Base-by-base conservation (phyloP, 2,329 filamentous ascomycete genomes). In the Escovopsis weberi region DNA sequence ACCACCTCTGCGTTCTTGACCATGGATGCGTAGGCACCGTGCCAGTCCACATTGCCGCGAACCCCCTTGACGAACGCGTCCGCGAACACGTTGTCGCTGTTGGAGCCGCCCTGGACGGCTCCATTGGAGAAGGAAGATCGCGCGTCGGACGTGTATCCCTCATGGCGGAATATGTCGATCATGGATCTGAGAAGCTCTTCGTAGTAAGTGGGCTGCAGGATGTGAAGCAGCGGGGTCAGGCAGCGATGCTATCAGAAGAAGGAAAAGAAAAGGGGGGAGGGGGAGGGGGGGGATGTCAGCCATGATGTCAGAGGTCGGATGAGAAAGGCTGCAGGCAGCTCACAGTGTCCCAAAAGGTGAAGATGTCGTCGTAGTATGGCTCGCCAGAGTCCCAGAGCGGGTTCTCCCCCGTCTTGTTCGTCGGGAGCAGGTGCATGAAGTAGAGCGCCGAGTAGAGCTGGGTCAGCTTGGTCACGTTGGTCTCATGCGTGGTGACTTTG, bases 31-130 rank as follows among this genome's bases (percentile, higher is more conserved):
- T 75, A 80, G 4, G 68, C 78, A 42, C 74, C 71, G 3, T 65
- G 59, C 81, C 80, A 85, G 57, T 84, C 64, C 37, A 85, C 63
- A 4, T 62, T 62, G 4, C 75, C 78, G 11, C 69, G 64, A 3
- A 84, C 69, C 0, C 78, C 78, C 55, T 85, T 85, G 28, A 82
- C 69, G 47, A 75, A 85, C 0, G 80, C 81, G 52, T 85, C 81
- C 2, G 80, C 80, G 12, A 85, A 70, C 4, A 85, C 71, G 44
- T 81, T 84, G 55, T 85, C 80, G 4, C 74, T 72, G 51, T 84
- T 84, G 11, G 73, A 80, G 7, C 81, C 81, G 10, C 78, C 80
- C 54, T 85, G 80, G 0, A 75, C 74, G 12, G 74, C 72, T 9
- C 81, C 81, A 47, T 82, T 85, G 61, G 66, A 80, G 57, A 82